phyloP scores from a whole-genome alignment of 1,284 basidiomycete genomes.

The Cryptococcus maquisensis region DNA sequence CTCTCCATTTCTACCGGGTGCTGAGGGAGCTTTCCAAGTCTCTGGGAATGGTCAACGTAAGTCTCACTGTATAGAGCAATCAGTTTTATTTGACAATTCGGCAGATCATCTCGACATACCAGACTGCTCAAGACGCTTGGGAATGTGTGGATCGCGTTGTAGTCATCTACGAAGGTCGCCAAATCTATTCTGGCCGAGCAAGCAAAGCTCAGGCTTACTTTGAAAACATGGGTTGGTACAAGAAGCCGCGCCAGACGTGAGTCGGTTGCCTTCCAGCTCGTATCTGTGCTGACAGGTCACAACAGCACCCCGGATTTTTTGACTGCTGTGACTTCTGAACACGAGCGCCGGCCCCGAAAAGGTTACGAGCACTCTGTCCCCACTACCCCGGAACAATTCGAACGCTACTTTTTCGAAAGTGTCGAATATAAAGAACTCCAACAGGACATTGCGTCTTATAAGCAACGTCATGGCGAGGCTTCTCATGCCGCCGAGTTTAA shows the following conservation, averaged over 20 bases:
- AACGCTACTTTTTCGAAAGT: background rate
- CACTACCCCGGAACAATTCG: background rate
- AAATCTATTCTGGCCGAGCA: background rate
- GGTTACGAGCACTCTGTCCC: background rate
- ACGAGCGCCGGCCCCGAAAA: background rate
- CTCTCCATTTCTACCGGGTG: conserved; percentile 49
- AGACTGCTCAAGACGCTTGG: background rate
- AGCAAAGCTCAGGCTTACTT: background rate
- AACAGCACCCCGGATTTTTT: background rate
- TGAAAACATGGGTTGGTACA: background rate
- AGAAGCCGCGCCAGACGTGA: background rate
- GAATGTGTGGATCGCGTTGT: background rate
- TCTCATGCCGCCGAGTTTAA: background rate
- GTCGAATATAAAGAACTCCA: background rate
- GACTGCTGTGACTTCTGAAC: background rate
- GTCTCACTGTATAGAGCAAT: background rate
- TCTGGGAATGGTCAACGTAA: background rate
- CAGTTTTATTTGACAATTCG: background rate
- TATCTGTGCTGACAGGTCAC: background rate
- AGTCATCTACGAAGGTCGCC: background rate
- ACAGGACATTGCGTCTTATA: background rate
- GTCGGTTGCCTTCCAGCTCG: background rate
- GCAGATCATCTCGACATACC: background rate
- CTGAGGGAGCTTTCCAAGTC: background rate
- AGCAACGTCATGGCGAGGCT: background rate